These are phyloP conservation scores for Oryza meridionalis DNA, from an alignment of 176 grass and related monocot genomes.

Conservation along the genomic window DNA sequence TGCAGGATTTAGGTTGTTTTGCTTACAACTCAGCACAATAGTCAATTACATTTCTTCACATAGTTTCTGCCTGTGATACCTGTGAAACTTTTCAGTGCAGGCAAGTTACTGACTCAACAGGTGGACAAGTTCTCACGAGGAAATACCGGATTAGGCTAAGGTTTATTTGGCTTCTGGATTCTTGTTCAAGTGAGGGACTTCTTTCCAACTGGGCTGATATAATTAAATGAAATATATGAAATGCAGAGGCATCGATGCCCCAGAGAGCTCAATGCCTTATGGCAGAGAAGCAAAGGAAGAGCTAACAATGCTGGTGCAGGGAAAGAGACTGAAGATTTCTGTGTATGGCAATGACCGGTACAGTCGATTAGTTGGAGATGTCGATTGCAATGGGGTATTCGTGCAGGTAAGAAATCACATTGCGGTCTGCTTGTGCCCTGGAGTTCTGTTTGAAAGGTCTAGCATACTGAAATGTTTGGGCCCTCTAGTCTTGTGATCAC, in stretches of 20 bases:
- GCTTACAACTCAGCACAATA: background rate
- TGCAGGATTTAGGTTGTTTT: constrained; percentile 70
- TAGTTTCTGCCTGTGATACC: constrained; percentile 1
- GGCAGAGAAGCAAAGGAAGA: constrained; percentile 83
- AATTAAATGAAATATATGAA: constrained; percentile 11
- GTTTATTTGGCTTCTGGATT: constrained; percentile 38
- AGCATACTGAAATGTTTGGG: background rate
- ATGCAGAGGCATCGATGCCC: constrained; percentile 88
- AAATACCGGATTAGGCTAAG: constrained; percentile 84
- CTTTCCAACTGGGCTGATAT: background rate
- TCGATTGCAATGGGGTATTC: constrained; percentile 60
- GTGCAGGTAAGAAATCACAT: constrained; percentile 62
- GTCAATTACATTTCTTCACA: background rate
- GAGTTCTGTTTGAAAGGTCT: background rate
- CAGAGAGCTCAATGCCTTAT: constrained; percentile 82
- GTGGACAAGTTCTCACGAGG: constrained; percentile 51
- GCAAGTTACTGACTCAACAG: constrained; percentile 39
- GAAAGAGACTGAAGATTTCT: constrained; percentile 55
- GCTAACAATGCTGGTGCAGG: constrained; percentile 66
- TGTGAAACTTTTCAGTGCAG: constrained; percentile 39
- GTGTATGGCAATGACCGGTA: constrained; percentile 63
- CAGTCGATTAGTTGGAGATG: constrained; percentile 73
- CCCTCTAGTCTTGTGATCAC: background rate
- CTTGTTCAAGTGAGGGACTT: background rate
- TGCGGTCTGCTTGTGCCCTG: background rate